These are phyloP conservation scores for Stagonosporopsis chrysanthemi DNA, from an alignment of 2,329 filamentous ascomycete species.

Conservation along the genomic window DNA sequence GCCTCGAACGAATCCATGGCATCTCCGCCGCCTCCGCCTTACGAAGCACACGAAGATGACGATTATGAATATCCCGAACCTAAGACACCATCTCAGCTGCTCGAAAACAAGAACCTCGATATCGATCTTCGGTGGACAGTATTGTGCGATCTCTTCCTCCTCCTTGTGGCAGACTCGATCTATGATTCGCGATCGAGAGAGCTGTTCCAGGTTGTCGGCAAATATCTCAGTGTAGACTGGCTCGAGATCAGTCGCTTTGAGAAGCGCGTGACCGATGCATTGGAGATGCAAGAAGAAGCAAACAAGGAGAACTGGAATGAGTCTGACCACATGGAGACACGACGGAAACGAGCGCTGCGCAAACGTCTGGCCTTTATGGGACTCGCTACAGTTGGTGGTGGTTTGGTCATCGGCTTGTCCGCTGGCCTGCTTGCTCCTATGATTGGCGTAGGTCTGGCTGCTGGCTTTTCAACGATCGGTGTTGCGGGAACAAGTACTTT, in stretches of 20 bases:
- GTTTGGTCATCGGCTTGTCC: constrained; percentile 92
- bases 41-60: constrained; percentile 70
- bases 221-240: constrained; percentile 82
- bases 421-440: constrained; percentile 90
- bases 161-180: constrained; percentile 93
- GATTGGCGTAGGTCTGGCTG: constrained; percentile 91
- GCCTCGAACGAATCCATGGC: constrained; percentile 47
- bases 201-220: constrained; percentile 82
- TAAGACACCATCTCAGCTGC: constrained; percentile 81
- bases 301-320: constrained; percentile 99
- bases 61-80: constrained; percentile 77
- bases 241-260: constrained; percentile 96
- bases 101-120: constrained; percentile 82
- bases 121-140: constrained; percentile 98
- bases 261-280: constrained; percentile 92
- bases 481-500: constrained; percentile 89
- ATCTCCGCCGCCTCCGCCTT: constrained; percentile 63
- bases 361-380: constrained; percentile 94
- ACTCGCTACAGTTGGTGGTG: constrained; percentile 91
- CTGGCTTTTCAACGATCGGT: constrained; percentile 94
- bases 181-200: constrained; percentile 90
- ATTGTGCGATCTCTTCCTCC: constrained; percentile 91
- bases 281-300: constrained; percentile 96
- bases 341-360: constrained; percentile 82
- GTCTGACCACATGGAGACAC: constrained; percentile 86